Percentiles rank a stretch among this genome's conserved stretches.
These are phyloP conservation scores for Tuctoria greenei DNA, from an alignment of 176 grass and related monocot species.

Conservation along the genomic window DNA sequence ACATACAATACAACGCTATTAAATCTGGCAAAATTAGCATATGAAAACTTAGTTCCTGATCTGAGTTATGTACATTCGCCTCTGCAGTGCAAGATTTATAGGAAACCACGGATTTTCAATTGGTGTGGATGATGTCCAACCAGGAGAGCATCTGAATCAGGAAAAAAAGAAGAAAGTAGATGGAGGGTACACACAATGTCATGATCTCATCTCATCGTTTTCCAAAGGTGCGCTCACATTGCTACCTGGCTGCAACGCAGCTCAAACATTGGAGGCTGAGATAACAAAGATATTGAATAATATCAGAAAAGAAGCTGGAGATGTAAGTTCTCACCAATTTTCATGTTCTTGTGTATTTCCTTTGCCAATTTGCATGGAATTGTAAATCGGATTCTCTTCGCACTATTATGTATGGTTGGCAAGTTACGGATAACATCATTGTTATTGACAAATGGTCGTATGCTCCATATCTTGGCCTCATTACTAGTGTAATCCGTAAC, in stretches of 20 bases:
- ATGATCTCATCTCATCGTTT: conserved; percentile 71
- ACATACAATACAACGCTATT: not conserved
- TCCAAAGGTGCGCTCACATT: conserved; percentile 61
- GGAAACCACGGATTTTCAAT: conserved; percentile 99
- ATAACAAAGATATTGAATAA: conserved; percentile 72
- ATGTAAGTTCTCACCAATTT: conserved; percentile 47
- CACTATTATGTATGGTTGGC: conserved; percentile 23
- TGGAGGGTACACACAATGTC: conserved; percentile 69
- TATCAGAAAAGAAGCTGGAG: conserved; percentile 70
- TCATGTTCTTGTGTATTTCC: conserved; percentile 20
- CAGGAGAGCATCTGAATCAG: conserved; percentile 62
- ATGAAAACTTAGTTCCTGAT: conserved; percentile 34
- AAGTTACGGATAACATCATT: conserved; percentile 9
- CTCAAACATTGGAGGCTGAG: conserved; percentile 68
- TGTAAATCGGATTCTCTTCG: not conserved
- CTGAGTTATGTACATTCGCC: conserved; percentile 1
- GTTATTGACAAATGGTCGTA: not conserved
- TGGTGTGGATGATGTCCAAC: conserved; percentile 91
- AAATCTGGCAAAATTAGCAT: not conserved
- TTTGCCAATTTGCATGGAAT: conserved; percentile 9
- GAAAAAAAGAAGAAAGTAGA: conserved; percentile 73
- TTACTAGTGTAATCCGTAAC: not conserved
- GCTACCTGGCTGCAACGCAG: conserved; percentile 68
- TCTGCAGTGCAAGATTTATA: conserved; percentile 92
- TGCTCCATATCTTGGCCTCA: conserved; percentile 10